Evolutionary conservation across 805 yeast genomes (phyloP), one percentile per base, ranked within the genome.

Genomic region (Nakazawaea molendinolei): DNA sequence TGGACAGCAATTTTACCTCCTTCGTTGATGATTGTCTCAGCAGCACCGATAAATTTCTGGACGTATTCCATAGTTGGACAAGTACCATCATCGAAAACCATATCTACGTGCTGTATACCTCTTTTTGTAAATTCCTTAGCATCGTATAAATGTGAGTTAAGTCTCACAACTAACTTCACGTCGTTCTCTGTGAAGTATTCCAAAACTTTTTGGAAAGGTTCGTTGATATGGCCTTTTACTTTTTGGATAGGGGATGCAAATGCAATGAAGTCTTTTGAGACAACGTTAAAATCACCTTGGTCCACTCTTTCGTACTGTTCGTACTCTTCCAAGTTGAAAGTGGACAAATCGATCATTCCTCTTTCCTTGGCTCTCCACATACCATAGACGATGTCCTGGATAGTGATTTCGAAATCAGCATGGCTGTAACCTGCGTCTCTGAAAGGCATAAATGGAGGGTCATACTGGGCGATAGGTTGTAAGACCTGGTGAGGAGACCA

Each of bases 401-500:
- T 85, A 10, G 95, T 78, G 43, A 92, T 74, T 51, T 84, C 94
- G 52, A 86, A 92, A 58, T 92, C 98, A 2, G 97, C 95, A 40
- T 79, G 79, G 2, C 96, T 85, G 59, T 92, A 92, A 2, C 98
- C 98, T 1, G 98, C 98, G 57, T 92, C 98, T 56, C 98, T 70
- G 61, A 89, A 92, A 1, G 89, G 83, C 82, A 84, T 89, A 46
- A 90, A 80, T 5, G 97, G 97, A 3, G 95, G 95, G 33, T 83
- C 87, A 5, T 79, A 75, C 57, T 92, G 97, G 1, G 92, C 76
- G 36, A 92, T 74, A 1, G 98, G 98, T 42, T 95, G 97, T 44
- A 92, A 61, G 0, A 89, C 98, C 58, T 92, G 92, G 58, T 92
- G 98, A 0, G 98, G 98, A 1, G 97, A 86, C 98, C 98, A 92